These are phyloP conservation scores for Alternaria ventricosa DNA, from an alignment of 2,329 filamentous ascomycete genomes.

Conservation along the genomic window DNA sequence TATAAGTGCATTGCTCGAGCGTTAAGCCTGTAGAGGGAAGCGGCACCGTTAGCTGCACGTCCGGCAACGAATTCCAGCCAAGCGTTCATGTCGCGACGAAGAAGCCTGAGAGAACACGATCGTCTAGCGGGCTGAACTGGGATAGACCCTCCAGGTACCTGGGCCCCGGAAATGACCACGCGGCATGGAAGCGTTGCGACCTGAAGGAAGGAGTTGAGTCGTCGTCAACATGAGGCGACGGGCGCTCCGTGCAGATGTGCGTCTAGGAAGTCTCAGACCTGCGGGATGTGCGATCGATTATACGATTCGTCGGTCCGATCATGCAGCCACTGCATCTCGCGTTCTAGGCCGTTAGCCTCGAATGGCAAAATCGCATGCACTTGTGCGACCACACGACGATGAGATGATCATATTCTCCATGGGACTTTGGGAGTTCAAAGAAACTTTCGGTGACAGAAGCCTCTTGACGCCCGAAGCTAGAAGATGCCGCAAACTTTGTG, in stretches of 20 bases:
- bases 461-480: not conserved
- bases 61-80: not conserved
- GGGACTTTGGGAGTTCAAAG: not conserved
- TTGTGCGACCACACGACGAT: not conserved
- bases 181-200: not conserved
- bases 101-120: not conserved
- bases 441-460: not conserved
- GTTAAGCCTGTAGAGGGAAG: not conserved
- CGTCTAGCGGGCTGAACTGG: not conserved
- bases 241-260: conserved; percentile 4
- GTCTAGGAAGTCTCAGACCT: conserved; percentile 1
- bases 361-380: not conserved
- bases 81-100: not conserved
- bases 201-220: not conserved
- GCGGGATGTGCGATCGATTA: conserved; percentile 4
- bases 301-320: not conserved
- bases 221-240: not conserved
- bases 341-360: not conserved
- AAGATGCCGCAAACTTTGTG: not conserved
- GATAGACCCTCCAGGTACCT: not conserved
- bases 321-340: not conserved
- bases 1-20: not conserved
- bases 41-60: not conserved
- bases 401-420: not conserved
- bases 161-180: conserved; percentile 3